Evolutionary conservation across 768 basidiomycete genomes (phyloP).

Genomic region (Rhodotorula paludigena): DNA sequence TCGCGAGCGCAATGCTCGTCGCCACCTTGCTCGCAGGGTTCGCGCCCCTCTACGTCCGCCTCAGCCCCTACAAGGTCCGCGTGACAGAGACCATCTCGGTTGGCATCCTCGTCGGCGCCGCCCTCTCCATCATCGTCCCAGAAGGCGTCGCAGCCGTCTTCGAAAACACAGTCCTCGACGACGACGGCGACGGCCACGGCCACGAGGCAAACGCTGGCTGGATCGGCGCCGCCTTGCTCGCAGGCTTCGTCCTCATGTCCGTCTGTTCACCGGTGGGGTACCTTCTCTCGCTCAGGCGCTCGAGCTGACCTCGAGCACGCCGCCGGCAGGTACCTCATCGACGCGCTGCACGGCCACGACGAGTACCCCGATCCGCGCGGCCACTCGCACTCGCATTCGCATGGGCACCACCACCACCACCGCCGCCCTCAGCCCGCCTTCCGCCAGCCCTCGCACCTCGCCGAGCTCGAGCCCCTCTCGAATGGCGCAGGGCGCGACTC

Average conservation of each 20-base stretch:
- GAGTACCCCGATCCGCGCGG: constrained; percentile 12
- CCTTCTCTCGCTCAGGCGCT: not conserved
- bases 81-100: not conserved
- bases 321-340: constrained; percentile 49
- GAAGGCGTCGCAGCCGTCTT: constrained; percentile 60
- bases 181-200: constrained; percentile 10
- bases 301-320: not conserved
- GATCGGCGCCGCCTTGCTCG: constrained; percentile 46
- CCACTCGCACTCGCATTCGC: not conserved
- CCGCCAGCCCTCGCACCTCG: constrained; percentile 44
- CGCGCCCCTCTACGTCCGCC: constrained; percentile 66
- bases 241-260: constrained; percentile 42
- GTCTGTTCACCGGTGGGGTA: not conserved
- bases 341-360: constrained; percentile 32
- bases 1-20: constrained; percentile 46
- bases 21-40: constrained; percentile 62
- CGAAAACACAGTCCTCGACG: not conserved
- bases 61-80: constrained; percentile 49
- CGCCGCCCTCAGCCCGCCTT: constrained; percentile 44
- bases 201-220: constrained; percentile 37
- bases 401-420: not conserved
- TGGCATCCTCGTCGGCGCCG: constrained; percentile 66
- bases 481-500: constrained; percentile 56
- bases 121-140: constrained; percentile 84
- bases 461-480: constrained; percentile 43